Evolutionary conservation across 352 stramenopile genomes (phyloP).

Genomic region (Globisporangium abappressorium): DNA sequence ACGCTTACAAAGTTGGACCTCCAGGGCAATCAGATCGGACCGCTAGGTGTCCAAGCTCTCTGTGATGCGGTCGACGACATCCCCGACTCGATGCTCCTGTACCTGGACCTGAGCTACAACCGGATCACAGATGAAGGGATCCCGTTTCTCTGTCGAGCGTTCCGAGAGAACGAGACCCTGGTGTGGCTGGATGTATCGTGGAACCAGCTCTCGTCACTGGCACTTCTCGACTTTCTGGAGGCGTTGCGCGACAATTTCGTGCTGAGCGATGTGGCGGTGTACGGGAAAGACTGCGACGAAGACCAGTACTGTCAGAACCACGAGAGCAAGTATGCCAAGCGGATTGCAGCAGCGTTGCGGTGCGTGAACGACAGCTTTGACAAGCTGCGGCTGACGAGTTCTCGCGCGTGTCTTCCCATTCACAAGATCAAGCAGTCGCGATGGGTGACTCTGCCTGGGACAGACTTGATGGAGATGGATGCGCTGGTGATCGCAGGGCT

Average conservation of each 20-base stretch:
- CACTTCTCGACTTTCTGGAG: slow-evolving; percentile 38
- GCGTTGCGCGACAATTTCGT: slow-evolving; percentile 59
- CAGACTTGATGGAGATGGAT: slow-evolving; percentile 54
- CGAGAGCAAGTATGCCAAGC: slow-evolving; percentile 47
- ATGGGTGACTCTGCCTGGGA: slow-evolving; percentile 41
- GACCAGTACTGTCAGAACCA: slow-evolving; percentile 54
- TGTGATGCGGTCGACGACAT: slow-evolving; percentile 57
- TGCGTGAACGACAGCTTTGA: slow-evolving; percentile 55
- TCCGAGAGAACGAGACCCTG: slow-evolving; percentile 75
- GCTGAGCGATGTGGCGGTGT: slow-evolving; percentile 43
- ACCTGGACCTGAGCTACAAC: slow-evolving; percentile 60
- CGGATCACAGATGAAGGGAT: slow-evolving; percentile 43
- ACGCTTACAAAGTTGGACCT: slow-evolving; percentile 58
- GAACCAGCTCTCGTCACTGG: slow-evolving; percentile 52
- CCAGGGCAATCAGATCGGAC: slow-evolving; percentile 45
- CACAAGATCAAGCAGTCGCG: slow-evolving; percentile 63
- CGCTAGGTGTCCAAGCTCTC: slow-evolving; percentile 43
- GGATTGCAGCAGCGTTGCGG: slow-evolving; percentile 43
- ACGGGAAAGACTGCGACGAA: slow-evolving; percentile 49
- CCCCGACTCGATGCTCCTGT: slow-evolving; percentile 55
- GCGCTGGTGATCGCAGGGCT: slow-evolving; percentile 57
- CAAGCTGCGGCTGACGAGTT: slow-evolving; percentile 36
- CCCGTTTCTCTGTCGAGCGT: slow-evolving; percentile 32
- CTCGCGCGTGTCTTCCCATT: slow-evolving; percentile 42
- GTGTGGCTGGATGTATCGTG: slow-evolving; percentile 59